Percentiles rank a stretch among this genome's conserved stretches.
phyloP scores from a whole-genome alignment of 768 basidiomycete genomes.

The Mycena vulgaris region DNA sequence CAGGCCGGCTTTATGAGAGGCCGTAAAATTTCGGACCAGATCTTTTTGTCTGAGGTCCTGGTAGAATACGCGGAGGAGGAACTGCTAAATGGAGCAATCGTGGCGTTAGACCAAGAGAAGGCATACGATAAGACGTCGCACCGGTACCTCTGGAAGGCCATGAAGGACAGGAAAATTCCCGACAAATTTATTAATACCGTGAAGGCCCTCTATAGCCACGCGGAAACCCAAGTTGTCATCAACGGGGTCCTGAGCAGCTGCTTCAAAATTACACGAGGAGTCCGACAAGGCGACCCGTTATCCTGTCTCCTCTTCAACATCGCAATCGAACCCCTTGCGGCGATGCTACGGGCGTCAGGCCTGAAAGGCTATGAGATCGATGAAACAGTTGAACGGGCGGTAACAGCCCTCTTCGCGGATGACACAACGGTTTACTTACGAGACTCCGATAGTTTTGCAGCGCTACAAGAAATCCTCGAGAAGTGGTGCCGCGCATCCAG shows the following conservation, averaged over 20 bases:
- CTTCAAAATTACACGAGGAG: not conserved
- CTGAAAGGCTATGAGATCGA: not conserved
- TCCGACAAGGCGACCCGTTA: conserved; percentile 7
- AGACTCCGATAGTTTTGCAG: not conserved
- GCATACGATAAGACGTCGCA: not conserved
- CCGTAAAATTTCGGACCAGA: not conserved
- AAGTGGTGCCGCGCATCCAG: not conserved
- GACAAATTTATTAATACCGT: not conserved
- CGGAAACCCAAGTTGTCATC: conserved; percentile 1
- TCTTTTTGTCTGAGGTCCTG: not conserved
- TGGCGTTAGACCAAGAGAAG: not conserved
- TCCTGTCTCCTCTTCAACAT: conserved; percentile 10
- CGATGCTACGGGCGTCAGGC: not conserved
- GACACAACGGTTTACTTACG: not conserved
- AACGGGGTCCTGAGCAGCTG: not conserved
- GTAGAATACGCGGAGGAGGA: not conserved
- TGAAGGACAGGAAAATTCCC: not conserved
- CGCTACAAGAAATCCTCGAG: not conserved
- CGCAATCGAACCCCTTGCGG: no score
- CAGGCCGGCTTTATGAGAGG: conserved; percentile 5
- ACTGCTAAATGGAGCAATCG: not conserved
- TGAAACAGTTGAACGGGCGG: not conserved
- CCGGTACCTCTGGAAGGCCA: not conserved
- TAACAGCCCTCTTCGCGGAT: not conserved
- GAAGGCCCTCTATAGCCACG: not conserved